Evolutionary conservation across 1,284 basidiomycete species (phyloP), one percentile per base, ranked within the genome.

Genomic region (Mrakiaceae sp.): DNA sequence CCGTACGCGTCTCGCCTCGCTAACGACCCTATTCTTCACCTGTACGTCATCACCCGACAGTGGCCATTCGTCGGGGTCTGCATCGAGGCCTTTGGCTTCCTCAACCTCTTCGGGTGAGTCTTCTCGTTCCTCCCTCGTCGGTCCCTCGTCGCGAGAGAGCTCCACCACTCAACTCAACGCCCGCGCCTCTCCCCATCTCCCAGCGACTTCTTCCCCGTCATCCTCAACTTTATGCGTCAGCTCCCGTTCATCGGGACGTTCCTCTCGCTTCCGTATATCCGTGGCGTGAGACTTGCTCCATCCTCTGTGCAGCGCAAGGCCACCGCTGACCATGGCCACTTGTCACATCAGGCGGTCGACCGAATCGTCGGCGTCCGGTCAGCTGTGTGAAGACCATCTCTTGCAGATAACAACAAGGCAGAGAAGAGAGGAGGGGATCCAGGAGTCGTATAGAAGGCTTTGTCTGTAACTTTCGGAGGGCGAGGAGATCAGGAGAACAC

Each of bases 191-290:
- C 39, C 42, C 55, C 40, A 49, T 52, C 16, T 62, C 50, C 66
- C 78, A 98, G 95, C 58, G 95, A 98, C 78, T 99, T 99, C 81
- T 98, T 98, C 84, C 96, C 96, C 5, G 95, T 98, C 66, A 90
- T 98, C 66, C 81, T 99, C 66, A 94, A 90, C 58, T 98, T 98
- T 81, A 78, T 98, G 69, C 82, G 96, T 69, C 96, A 98, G 78
- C 77, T 98, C 64, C 96, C 96, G 1, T 84, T 97, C 70, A 83
- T 99, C 66, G 96, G 96, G 46, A 88, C 85, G 1, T 76, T 92
- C 68, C 77, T 99, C 58, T 88, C 87, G 4, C 74, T 98, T 69
- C 95, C 96, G 3, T 92, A 88, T 74, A 84, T 94, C 70, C 80
- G 86, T 58, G 68, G 71, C 60, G 79, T 79, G 64, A 70, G 78